Percentiles rank a stretch among this genome's conserved stretches.
Conservation (phyloP, 2,329 filamentous ascomycete species). For the Cercospora berteroae region DNA sequence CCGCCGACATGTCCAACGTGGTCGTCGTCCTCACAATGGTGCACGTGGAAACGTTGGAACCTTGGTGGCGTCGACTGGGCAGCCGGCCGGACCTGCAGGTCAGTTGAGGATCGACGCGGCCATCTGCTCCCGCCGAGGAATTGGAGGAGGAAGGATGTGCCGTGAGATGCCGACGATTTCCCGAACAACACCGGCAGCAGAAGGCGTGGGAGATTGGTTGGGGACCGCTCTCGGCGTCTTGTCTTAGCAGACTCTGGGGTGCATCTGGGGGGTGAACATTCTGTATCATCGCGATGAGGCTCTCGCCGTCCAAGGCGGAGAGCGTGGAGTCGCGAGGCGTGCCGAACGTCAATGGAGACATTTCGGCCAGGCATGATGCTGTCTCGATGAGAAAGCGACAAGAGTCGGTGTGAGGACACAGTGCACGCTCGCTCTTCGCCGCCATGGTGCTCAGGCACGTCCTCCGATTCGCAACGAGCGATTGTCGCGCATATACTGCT, state of each 20-base stretch:
- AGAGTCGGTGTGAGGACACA: conserved; percentile 8
- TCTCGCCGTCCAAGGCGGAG: background rate
- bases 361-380: background rate
- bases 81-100: conserved; percentile 3
- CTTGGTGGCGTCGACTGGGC: background rate
- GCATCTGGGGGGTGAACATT: background rate
- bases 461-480: conserved; percentile 5
- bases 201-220: background rate
- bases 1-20: background rate
- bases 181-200: background rate
- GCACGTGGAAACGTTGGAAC: background rate
- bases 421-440: background rate
- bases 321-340: background rate
- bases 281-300: background rate
- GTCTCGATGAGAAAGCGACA: background rate
- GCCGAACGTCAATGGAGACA: conserved; percentile 3
- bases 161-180: conserved; percentile 10
- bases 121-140: background rate
- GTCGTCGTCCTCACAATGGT: background rate
- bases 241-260: conserved; percentile 1
- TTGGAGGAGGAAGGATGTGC: background rate
- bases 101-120: conserved; percentile 9
- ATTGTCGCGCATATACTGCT: conserved; percentile 1
- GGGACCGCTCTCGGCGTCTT: background rate
- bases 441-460: background rate